These are phyloP conservation scores for Penicillium cataractarum DNA, from an alignment of 495 filamentous ascomycete species.

Conservation along the genomic window DNA sequence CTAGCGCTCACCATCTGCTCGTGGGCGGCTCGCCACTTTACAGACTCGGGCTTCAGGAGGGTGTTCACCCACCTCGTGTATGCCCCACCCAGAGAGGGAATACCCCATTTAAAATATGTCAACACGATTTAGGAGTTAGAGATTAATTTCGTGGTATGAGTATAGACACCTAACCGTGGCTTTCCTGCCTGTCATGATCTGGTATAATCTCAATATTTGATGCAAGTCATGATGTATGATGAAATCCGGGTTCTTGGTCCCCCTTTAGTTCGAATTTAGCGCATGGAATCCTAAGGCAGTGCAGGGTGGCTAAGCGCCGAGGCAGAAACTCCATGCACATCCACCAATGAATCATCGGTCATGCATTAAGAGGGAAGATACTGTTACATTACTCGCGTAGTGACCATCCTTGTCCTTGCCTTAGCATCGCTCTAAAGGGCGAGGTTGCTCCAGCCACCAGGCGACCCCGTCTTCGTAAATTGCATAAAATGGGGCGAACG, in stretches of 20 bases:
- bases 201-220: not conserved
- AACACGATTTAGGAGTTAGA: too few species aligned
- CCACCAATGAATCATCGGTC: not conserved
- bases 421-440: not conserved
- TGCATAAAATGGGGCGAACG: not conserved
- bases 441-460: not conserved
- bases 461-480: not conserved
- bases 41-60: too few species aligned
- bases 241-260: not conserved
- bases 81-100: too few species aligned
- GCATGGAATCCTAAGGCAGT: not conserved
- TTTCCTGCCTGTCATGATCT: too few species aligned
- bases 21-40: too few species aligned
- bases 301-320: not conserved
- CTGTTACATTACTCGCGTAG: not conserved
- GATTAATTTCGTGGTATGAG: too few species aligned
- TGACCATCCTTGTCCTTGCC: not conserved
- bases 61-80: too few species aligned
- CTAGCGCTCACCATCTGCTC: too few species aligned
- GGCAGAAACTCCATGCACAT: not conserved
- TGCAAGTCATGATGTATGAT: not conserved
- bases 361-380: not conserved
- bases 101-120: too few species aligned
- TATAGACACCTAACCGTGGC: too few species aligned
- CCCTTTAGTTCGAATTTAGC: not conserved